A percentile compares a stretch with the other conserved stretches of the same genome.
phyloP scores from a whole-genome alignment of 352 stramenopile genomes.

The Phytophthora sp. region DNA sequence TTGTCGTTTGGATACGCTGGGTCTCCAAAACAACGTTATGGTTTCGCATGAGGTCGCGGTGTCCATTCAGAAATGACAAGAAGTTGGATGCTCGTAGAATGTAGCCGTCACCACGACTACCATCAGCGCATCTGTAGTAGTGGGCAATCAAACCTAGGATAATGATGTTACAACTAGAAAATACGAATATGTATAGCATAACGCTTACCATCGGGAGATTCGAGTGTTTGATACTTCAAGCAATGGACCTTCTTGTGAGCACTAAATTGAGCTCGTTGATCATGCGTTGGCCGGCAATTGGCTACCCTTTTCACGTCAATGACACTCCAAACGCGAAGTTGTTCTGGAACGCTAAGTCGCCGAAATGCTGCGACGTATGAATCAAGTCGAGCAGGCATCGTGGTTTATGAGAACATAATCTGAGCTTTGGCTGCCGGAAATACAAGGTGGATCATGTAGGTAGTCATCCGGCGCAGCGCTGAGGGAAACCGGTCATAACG shows the following conservation, averaged over 20 bases:
- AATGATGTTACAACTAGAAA: not conserved
- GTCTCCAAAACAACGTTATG: not conserved
- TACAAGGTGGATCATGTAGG: not conserved
- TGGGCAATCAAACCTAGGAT: not conserved
- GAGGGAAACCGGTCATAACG: not conserved
- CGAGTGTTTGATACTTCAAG: not conserved
- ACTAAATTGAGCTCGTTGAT: not conserved
- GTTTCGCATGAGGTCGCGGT: not conserved
- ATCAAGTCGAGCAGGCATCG: not conserved
- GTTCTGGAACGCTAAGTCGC: not conserved
- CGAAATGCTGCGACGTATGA: not conserved
- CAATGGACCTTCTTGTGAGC: not conserved
- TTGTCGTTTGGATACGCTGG: not conserved
- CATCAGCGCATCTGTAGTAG: conserved; percentile 1
- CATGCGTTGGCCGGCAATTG: not conserved
- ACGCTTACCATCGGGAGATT: not conserved
- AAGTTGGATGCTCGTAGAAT: not conserved
- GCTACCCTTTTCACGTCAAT: not conserved
- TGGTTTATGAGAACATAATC: not conserved
- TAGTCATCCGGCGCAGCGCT: not conserved
- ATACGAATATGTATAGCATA: not conserved
- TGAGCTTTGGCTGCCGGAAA: not conserved
- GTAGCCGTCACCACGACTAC: not conserved
- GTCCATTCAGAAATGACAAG: not conserved
- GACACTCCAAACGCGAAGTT: not conserved